Evolutionary conservation across 371 early-diverging fungal species (phyloP).

Genomic region (Circinella umbellata): DNA sequence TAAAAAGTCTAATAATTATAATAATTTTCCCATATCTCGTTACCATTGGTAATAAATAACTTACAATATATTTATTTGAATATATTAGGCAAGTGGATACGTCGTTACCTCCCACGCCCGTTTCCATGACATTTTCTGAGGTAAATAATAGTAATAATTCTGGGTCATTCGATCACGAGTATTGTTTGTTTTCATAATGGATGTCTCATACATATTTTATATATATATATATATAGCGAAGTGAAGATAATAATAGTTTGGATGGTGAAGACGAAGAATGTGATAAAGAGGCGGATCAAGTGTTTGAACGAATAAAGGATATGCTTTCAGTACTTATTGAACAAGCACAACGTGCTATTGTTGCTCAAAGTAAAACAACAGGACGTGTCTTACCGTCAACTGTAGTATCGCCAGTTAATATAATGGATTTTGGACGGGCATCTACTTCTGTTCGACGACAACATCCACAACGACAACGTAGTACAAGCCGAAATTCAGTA

Average conservation of each 20-base stretch:
- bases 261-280: neutral
- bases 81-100: slow-evolving; percentile 11
- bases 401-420: slow-evolving; percentile 2
- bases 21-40: neutral
- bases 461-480: slow-evolving; percentile 4
- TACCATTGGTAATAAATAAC: neutral
- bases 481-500: slow-evolving; percentile 11
- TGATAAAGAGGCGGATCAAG: slow-evolving; percentile 38
- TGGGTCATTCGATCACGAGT: too few species aligned
- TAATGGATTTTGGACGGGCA: slow-evolving; percentile 11
- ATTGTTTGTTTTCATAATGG: too few species aligned
- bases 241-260: slow-evolving; percentile 1
- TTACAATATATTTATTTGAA: neutral
- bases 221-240: neutral
- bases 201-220: neutral
- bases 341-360: slow-evolving; percentile 46
- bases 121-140: slow-evolving; percentile 18
- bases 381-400: slow-evolving; percentile 21
- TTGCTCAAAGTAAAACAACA: slow-evolving; percentile 24
- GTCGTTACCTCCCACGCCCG: slow-evolving; percentile 17
- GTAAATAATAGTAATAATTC: neutral
- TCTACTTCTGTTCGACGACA: neutral
- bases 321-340: slow-evolving; percentile 43
- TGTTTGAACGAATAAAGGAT: slow-evolving; percentile 35
- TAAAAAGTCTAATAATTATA: neutral